These are phyloP conservation scores for Corylus avellana DNA, from an alignment of 306 rosid species.

Conservation along the genomic window DNA sequence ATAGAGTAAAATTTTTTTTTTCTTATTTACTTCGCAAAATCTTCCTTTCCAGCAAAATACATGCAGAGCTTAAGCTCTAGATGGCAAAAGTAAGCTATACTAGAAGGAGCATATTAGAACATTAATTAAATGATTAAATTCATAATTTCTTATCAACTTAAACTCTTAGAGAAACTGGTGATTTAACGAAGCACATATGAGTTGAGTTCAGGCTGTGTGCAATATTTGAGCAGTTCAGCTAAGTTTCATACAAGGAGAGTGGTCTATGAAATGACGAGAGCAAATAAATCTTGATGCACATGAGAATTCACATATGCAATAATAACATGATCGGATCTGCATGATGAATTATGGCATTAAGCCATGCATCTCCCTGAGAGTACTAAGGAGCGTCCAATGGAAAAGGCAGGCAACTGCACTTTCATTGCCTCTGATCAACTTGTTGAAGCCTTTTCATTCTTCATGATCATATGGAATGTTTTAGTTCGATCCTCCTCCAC, in stretches of 20 bases:
- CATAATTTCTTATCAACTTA: too few species aligned
- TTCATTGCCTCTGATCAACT: slow-evolving; percentile 40
- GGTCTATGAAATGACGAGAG: neutral
- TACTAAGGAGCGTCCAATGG: neutral
- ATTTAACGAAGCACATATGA: neutral
- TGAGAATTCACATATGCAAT: slow-evolving; percentile 9
- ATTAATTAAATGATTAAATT: too few species aligned
- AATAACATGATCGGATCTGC: neutral
- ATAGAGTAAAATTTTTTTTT: too few species aligned
- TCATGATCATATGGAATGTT: slow-evolving; percentile 89
- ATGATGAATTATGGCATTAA: neutral
- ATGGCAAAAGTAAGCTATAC: too few species aligned
- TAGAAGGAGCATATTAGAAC: too few species aligned
- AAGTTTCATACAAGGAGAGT: slow-evolving; percentile 5
- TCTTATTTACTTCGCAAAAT: too few species aligned
- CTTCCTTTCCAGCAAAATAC: too few species aligned
- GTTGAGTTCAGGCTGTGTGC: neutral
- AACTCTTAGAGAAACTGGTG: too few species aligned
- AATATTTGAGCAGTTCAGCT: slow-evolving; percentile 1
- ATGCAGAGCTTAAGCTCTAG: too few species aligned
- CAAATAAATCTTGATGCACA: slow-evolving; percentile 1
- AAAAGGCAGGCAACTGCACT: neutral
- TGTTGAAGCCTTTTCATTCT: slow-evolving; percentile 91
- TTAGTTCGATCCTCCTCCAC: slow-evolving; percentile 76
- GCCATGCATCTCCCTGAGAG: neutral